A percentile compares a stretch with the other conserved stretches of the same genome.
Evolutionary conservation across 1,284 basidiomycete species (phyloP).

Genomic region (Ustilago nuda): DNA sequence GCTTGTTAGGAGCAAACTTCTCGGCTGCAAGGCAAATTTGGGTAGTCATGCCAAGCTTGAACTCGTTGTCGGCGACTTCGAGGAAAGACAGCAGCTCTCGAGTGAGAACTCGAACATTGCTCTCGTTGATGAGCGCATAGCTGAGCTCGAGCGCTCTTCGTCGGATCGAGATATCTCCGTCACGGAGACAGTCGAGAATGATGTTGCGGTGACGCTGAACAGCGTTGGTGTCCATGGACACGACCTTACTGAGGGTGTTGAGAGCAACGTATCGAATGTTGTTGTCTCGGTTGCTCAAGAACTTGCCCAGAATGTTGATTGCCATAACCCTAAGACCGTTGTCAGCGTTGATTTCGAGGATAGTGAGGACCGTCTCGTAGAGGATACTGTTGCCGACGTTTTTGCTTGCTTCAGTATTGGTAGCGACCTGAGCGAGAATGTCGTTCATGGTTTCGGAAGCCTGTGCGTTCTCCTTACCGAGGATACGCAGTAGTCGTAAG

Average conservation of each 20-base stretch:
- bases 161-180: slow-evolving; percentile 98
- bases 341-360: slow-evolving; percentile 98
- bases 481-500: slow-evolving; percentile 87
- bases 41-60: slow-evolving; percentile 97
- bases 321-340: slow-evolving; percentile 97
- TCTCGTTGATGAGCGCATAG: slow-evolving; percentile 96
- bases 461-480: slow-evolving; percentile 85
- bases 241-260: slow-evolving; percentile 98
- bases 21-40: slow-evolving; percentile 97
- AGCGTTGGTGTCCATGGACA: slow-evolving; percentile 96
- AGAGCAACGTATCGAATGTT: slow-evolving; percentile 98
- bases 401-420: slow-evolving; percentile 97
- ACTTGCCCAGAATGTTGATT: slow-evolving; percentile 99
- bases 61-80: slow-evolving; percentile 98
- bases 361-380: slow-evolving; percentile 96
- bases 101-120: slow-evolving; percentile 91
- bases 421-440: slow-evolving; percentile 97
- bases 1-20: slow-evolving; percentile 94
- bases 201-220: slow-evolving; percentile 98
- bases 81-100: slow-evolving; percentile 94
- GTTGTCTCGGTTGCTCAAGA: slow-evolving; percentile 96
- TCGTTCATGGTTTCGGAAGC: slow-evolving; percentile 98
- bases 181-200: slow-evolving; percentile 96
- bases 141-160: slow-evolving; percentile 95
- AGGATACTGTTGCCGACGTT: slow-evolving; percentile 98